These are phyloP conservation scores for Litchi chinensis DNA, from an alignment of 345 rosid genomes.

Conservation along the genomic window DNA sequence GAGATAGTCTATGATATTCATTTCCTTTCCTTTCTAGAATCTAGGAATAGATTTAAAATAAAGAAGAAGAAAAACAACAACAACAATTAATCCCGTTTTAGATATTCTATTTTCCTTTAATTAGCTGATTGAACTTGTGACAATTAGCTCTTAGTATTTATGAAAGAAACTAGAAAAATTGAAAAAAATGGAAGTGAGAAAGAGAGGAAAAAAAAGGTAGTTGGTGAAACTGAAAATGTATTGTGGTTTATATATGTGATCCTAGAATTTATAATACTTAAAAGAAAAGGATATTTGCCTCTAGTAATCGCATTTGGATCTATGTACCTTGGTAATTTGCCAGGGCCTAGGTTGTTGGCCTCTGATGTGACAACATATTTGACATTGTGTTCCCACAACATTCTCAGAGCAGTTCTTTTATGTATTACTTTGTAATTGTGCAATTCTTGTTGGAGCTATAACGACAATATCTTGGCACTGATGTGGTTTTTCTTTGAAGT, in stretches of 20 bases:
- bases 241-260: neutral
- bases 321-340: neutral
- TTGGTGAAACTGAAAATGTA: slow-evolving; percentile 3
- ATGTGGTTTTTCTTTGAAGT: slow-evolving; percentile 5
- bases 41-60: neutral
- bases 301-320: slow-evolving; percentile 7
- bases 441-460: neutral
- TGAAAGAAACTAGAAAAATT: neutral
- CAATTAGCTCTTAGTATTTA: neutral
- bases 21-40: neutral
- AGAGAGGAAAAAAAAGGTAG: neutral
- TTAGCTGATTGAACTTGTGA: neutral
- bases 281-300: neutral
- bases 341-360: slow-evolving; percentile 10
- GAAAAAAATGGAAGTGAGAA: neutral
- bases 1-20: neutral
- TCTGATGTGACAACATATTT: neutral
- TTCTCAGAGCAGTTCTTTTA: slow-evolving; percentile 5
- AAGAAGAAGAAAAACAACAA: neutral
- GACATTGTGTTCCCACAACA: neutral
- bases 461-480: slow-evolving; percentile 1
- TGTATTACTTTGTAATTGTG: slow-evolving; percentile 1
- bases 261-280: neutral
- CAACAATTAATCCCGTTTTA: neutral
- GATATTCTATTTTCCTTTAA: neutral